A percentile compares a stretch with the other conserved stretches of the same genome.
Conservation (phyloP, 345 rosid genomes). For the Dovyalis caffra region DNA sequence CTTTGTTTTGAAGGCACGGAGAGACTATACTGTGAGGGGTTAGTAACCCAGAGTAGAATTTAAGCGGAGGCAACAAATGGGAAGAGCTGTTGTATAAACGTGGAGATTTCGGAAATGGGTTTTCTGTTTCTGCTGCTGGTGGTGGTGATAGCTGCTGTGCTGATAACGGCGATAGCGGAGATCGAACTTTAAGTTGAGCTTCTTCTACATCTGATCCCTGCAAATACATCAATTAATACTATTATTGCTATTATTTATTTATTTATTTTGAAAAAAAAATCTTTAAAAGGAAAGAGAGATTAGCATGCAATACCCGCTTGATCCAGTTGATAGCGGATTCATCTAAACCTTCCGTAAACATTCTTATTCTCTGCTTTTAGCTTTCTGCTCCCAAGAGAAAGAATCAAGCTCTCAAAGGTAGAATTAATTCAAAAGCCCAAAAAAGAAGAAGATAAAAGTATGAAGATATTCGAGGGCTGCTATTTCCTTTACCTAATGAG, state of each 20-base stretch:
- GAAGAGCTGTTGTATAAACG: conserved; percentile 32
- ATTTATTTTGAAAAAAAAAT: too few relatives aligned
- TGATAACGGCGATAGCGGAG: conserved; percentile 52
- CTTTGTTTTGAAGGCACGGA: conserved; percentile 32
- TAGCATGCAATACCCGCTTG: conserved; percentile 45
- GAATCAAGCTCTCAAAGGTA: background rate
- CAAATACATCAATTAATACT: background rate
- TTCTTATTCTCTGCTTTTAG: background rate
- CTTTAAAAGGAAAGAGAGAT: background rate
- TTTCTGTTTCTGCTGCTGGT: conserved; percentile 41
- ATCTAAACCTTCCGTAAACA: conserved; percentile 73
- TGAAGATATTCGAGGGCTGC: background rate
- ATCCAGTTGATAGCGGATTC: conserved; percentile 72
- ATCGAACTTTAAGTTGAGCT: conserved; percentile 39
- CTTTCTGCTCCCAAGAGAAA: background rate
- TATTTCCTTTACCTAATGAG: background rate
- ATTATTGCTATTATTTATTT: background rate
- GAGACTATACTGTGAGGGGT: conserved; percentile 43
- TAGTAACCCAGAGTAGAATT: conserved; percentile 48
- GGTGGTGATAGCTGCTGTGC: conserved; percentile 48
- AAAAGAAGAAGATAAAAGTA: background rate
- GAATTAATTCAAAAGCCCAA: too few relatives aligned
- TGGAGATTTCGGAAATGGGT: conserved; percentile 23
- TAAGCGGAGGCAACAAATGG: conserved; percentile 55
- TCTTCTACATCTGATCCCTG: conserved; percentile 50